A percentile compares a stretch with the other conserved stretches of the same genome.
phyloP scores from a whole-genome alignment of 257 asterid genomes.

The Misopates orontium region DNA sequence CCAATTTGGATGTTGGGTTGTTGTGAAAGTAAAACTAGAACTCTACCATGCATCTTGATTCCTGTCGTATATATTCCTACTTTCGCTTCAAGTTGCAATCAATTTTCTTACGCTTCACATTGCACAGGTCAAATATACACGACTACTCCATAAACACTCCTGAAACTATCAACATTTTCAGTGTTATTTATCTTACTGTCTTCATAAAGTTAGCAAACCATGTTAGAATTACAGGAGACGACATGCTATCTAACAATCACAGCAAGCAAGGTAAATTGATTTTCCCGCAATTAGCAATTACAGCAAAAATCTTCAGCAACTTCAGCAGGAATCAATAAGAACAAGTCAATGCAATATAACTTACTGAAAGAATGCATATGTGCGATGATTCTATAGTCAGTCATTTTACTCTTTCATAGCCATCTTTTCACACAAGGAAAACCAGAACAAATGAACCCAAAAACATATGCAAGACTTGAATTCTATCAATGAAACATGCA shows the following conservation, averaged over 20 bases:
- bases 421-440: neutral
- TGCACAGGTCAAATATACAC: neutral
- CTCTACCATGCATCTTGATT: neutral
- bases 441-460: neutral
- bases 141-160: too few relatives aligned
- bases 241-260: constrained; percentile 6
- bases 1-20: neutral
- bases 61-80: too few relatives aligned
- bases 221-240: neutral
- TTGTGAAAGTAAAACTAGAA: constrained; percentile 3
- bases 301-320: neutral
- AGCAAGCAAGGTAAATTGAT: constrained; percentile 14
- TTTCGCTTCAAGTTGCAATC: neutral
- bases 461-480: too few relatives aligned
- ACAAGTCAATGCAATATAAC: neutral
- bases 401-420: constrained; percentile 1
- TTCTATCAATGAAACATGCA: too few relatives aligned
- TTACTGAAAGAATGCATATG: neutral
- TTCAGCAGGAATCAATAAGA: neutral
- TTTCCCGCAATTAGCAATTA: constrained; percentile 1
- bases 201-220: too few relatives aligned
- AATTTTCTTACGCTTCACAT: neutral
- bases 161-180: too few relatives aligned
- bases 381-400: neutral
- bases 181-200: too few relatives aligned